Conservation (phyloP, 2,329 filamentous ascomycete species). For the Paracoccidioides lutzii region DNA sequence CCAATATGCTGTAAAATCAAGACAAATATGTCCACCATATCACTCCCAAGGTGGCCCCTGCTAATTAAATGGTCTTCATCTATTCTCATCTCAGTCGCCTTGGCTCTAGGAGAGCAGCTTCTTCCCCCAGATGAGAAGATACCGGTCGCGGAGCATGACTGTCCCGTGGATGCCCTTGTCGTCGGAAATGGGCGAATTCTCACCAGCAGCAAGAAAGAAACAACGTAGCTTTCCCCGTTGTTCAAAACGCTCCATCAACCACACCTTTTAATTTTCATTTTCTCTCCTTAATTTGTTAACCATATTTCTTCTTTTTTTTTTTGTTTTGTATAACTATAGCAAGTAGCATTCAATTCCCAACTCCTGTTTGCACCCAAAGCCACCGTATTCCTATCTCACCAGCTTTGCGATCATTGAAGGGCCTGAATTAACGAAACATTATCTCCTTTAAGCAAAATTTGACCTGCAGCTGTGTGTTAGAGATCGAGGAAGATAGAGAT, state of each 20-base stretch:
- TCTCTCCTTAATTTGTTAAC: background rate
- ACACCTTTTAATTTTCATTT: background rate
- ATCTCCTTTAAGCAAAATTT: slow-evolving; percentile 78
- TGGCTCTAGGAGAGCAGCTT: slow-evolving; percentile 78
- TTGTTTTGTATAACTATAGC: background rate
- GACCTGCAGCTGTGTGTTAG: slow-evolving; percentile 40
- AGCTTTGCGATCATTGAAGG: slow-evolving; percentile 23
- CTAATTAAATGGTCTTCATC: slow-evolving; percentile 8
- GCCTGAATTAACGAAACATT: slow-evolving; percentile 71
- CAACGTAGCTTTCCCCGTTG: background rate
- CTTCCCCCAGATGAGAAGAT: slow-evolving; percentile 53
- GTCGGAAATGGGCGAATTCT: slow-evolving; percentile 54
- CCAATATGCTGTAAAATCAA: background rate
- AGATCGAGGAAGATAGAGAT: no score
- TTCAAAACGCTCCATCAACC: background rate
- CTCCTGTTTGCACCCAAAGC: background rate
- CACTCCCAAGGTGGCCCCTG: background rate
- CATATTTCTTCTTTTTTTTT: background rate
- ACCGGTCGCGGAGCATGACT: slow-evolving; percentile 64
- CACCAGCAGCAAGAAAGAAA: background rate
- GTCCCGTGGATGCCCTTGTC: slow-evolving; percentile 64
- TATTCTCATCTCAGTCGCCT: slow-evolving; percentile 46
- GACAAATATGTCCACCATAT: background rate
- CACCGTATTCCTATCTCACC: background rate
- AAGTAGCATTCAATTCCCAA: slow-evolving; percentile 2